Evolutionary conservation across 2,329 filamentous ascomycete genomes (phyloP), one percentile per base, ranked within the genome.

Genomic region (Emericellopsis cladophorae): DNA sequence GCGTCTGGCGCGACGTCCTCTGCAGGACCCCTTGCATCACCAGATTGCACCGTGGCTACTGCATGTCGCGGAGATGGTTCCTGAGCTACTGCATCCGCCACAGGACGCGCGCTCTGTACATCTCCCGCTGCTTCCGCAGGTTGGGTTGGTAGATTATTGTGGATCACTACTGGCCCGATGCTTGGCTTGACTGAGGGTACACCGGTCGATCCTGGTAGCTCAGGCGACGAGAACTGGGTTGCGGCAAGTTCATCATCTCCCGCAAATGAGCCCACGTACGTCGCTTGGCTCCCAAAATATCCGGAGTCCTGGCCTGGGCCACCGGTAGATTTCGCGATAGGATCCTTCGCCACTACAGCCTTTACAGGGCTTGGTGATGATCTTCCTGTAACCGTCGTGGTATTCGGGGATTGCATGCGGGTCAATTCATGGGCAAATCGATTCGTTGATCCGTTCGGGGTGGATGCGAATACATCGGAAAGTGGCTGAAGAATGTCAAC

Each of bases 251-350:
- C 42, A 18, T 37, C 46, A 12, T 49, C 42, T n/a, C 51, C 49
- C 26, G 26, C 26, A 29, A 40, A 50, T 15, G 6, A 16, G 33
- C 24, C 16, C 33, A 11, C 9, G 21, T 57, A 56, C 10, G 61
- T 44, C 31, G 65, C 60, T 49, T 80, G 76, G 50, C 79, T 82
- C 37, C 79, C 81, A 60, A 84, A 77, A 51, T 85, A 86, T 23
- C 82, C 81, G 29, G 82, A 86, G 50, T 86, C 81, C 31, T 61
- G 57, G 2, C 49, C 51, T 31, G 45, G 49, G 11, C 48, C 45
- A 21, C 48, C n/a, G 48, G 46, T 7, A 45, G 45, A 50, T 42
- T 52, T 59, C n/a, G 58, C 54, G 8, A 57, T 57, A 21, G 52
- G 56, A 22, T 51, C 46, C 26, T 56, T 50, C 42, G 58, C 56